These are phyloP conservation scores for Carex myosuroides DNA, from an alignment of 176 grass and related monocot species.

Conservation along the genomic window DNA sequence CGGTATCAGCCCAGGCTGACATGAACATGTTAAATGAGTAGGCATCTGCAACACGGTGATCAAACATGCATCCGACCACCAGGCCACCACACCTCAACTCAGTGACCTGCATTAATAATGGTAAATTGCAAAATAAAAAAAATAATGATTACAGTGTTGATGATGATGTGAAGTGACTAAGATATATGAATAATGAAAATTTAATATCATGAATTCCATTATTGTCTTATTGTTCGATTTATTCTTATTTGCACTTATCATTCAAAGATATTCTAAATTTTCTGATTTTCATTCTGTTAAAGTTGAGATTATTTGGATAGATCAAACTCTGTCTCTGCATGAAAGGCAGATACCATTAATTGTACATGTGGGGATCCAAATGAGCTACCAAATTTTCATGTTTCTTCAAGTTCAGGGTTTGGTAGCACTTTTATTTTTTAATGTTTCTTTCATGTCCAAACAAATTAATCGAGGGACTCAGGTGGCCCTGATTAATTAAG, in stretches of 20 bases:
- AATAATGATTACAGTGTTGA: not conserved
- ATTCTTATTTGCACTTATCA: not conserved
- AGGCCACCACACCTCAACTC: constrained; percentile 32
- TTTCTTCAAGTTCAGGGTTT: not conserved
- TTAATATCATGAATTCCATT: not conserved
- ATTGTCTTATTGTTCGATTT: too few relatives aligned
- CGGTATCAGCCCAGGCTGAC: constrained; percentile 30
- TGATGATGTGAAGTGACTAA: not conserved
- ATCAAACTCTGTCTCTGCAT: not conserved
- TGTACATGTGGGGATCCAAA: not conserved
- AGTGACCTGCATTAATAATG: constrained; percentile 19
- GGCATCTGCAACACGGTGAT: constrained; percentile 42
- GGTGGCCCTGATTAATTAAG: not conserved
- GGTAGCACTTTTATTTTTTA: not conserved
- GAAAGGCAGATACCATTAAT: not conserved
- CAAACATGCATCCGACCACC: constrained; percentile 34
- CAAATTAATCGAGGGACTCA: not conserved
- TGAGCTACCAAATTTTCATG: not conserved
- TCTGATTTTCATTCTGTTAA: not conserved
- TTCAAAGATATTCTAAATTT: not conserved
- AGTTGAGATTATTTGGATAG: not conserved
- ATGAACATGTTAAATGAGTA: constrained; percentile 51
- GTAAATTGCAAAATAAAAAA: not conserved
- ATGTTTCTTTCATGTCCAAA: not conserved
- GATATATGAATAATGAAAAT: not conserved